Conservation (phyloP, 2,329 filamentous ascomycete genomes). For the Calonectria fujianensis region DNA sequence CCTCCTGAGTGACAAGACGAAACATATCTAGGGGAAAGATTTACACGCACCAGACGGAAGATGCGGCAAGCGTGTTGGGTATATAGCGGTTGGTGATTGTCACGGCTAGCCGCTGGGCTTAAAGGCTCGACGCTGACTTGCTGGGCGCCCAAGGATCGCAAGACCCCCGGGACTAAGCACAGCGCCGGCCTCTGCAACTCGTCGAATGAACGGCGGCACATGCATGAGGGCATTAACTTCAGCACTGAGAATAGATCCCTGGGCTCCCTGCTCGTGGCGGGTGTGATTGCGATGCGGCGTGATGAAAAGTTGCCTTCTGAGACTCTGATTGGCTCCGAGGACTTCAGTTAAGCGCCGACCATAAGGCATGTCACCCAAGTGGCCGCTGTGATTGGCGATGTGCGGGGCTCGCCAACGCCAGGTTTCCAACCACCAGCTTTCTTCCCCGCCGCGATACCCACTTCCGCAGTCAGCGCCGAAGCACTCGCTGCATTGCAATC, state of each 20-base stretch:
- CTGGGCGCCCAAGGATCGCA: conserved; percentile 50
- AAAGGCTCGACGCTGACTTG: conserved; percentile 66
- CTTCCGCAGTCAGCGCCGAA: conserved; percentile 4
- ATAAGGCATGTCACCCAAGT: conserved; percentile 23
- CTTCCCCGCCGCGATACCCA: conserved; percentile 24
- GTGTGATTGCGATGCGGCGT: conserved; percentile 54
- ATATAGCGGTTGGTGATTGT: conserved; percentile 75
- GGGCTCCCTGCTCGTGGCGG: conserved; percentile 54
- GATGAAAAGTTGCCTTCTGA: conserved; percentile 41
- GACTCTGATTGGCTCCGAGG: conserved; percentile 64
- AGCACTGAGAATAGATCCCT: conserved; percentile 61
- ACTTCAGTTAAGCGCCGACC: conserved; percentile 63
- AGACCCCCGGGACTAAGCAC: conserved; percentile 41
- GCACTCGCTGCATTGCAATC: conserved; percentile 19
- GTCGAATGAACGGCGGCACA: conserved; percentile 59
- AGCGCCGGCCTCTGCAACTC: conserved; percentile 42
- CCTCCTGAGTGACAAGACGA: conserved; percentile 68
- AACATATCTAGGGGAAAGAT: conserved; percentile 70
- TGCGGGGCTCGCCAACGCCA: conserved; percentile 21
- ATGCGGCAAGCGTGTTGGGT: conserved; percentile 68
- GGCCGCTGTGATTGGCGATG: conserved; percentile 49
- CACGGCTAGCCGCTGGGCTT: conserved; percentile 63
- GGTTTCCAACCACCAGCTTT: conserved; percentile 35
- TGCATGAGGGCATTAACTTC: conserved; percentile 60
- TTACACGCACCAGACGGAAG: conserved; percentile 65